Evolutionary conservation across 495 filamentous ascomycete genomes (phyloP).

Genomic region (Neurospora sp.): DNA sequence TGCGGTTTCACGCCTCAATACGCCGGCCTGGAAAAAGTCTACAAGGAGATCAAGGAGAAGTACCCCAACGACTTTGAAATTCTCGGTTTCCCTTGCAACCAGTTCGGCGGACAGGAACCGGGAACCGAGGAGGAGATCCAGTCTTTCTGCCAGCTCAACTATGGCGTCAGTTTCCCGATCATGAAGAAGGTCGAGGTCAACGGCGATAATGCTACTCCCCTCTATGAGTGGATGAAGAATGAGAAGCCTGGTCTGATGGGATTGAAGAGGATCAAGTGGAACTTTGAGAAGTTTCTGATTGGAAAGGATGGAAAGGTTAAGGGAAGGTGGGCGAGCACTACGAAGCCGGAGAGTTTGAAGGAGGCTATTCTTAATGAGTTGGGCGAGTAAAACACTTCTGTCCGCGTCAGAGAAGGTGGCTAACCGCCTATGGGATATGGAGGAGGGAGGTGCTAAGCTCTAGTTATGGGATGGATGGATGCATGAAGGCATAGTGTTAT

Average conservation of each 20-base stretch:
- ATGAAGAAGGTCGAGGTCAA: conserved; percentile 91
- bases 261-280: conserved; percentile 88
- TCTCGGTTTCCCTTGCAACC: conserved; percentile 97
- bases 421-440: neutral
- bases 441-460: neutral
- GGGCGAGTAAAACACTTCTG: conserved; percentile 11
- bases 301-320: conserved; percentile 77
- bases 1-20: conserved; percentile 99
- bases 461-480: neutral
- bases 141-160: conserved; percentile 86
- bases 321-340: conserved; percentile 70
- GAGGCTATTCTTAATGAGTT: conserved; percentile 65
- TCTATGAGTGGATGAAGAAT: conserved; percentile 84
- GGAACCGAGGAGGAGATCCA: conserved; percentile 85
- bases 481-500: neutral
- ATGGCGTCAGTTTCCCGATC: conserved; percentile 88
- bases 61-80: conserved; percentile 71
- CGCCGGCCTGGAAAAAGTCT: conserved; percentile 78
- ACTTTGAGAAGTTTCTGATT: conserved; percentile 95
- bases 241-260: conserved; percentile 76
- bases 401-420: neutral
- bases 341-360: conserved; percentile 76
- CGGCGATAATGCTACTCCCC: conserved; percentile 65
- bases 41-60: conserved; percentile 60
- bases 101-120: conserved; percentile 87